phyloP scores from a whole-genome alignment of 1,139 yeast genomes.

The Debaryomyces sp. region DNA sequence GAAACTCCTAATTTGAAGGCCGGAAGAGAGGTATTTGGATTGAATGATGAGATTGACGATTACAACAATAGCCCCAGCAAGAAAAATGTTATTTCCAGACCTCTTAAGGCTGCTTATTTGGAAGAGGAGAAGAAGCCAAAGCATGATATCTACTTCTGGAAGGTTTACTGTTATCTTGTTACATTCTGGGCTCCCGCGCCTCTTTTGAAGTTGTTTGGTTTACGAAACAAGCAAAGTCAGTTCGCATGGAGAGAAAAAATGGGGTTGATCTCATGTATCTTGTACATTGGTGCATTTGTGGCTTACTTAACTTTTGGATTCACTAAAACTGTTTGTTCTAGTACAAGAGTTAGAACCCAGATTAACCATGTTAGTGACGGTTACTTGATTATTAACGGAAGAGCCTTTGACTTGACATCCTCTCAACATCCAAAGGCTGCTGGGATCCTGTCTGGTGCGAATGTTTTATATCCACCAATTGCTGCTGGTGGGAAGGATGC shows the following conservation, averaged over 20 bases:
- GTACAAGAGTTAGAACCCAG: slow-evolving; percentile 52
- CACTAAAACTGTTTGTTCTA: slow-evolving; percentile 79
- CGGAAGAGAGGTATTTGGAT: slow-evolving; percentile 59
- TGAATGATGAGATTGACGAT: slow-evolving; percentile 57
- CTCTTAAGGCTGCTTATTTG: slow-evolving; percentile 13
- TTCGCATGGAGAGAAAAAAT: slow-evolving; percentile 98
- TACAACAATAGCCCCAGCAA: slow-evolving; percentile 24
- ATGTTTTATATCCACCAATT: slow-evolving; percentile 78
- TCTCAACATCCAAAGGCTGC: slow-evolving; percentile 82
- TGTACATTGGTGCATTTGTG: slow-evolving; percentile 73
- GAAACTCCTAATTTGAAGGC: slow-evolving; percentile 22
- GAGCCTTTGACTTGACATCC: slow-evolving; percentile 69
- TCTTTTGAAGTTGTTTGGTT: slow-evolving; percentile 69
- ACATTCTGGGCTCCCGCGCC: slow-evolving; percentile 95
- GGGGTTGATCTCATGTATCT: slow-evolving; percentile 75
- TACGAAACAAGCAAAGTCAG: slow-evolving; percentile 78
- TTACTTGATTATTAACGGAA: slow-evolving; percentile 78
- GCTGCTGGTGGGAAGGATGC: slow-evolving; percentile 92
- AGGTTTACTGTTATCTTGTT: slow-evolving; percentile 71
- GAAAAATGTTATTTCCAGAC: slow-evolving; percentile 28
- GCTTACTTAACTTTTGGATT: slow-evolving; percentile 93
- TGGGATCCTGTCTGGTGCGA: slow-evolving; percentile 69
- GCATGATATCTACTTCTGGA: slow-evolving; percentile 66
- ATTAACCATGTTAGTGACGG: slow-evolving; percentile 60
- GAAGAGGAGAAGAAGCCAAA: slow-evolving; percentile 20